These are phyloP conservation scores for Colletotrichum theobromicola DNA, from an alignment of 2,329 filamentous ascomycete species.

Conservation along the genomic window DNA sequence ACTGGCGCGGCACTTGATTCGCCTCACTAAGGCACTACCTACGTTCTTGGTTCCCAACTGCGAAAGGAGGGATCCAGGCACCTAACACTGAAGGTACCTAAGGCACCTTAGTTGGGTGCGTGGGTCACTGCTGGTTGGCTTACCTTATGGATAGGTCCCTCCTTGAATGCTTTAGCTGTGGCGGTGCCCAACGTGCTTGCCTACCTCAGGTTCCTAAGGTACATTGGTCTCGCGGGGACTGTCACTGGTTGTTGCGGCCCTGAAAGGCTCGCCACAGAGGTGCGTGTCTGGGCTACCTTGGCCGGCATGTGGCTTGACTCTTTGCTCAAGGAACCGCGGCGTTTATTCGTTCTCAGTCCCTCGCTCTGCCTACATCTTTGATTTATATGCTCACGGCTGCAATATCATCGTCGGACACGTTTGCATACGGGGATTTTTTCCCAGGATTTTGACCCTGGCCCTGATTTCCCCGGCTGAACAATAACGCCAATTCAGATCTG, in stretches of 20 bases:
- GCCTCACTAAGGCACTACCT: too few species aligned
- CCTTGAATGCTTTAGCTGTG: not conserved
- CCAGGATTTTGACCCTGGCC: not conserved
- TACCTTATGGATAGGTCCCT: too few species aligned
- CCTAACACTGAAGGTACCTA: too few species aligned
- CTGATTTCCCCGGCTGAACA: not conserved
- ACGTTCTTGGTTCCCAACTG: too few species aligned
- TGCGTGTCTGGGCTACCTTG: not conserved
- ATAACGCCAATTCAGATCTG: not conserved
- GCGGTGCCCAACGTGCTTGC: not conserved
- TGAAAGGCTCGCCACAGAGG: not conserved
- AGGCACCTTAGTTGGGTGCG: too few species aligned
- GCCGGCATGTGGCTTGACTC: not conserved
- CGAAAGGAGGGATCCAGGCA: too few species aligned
- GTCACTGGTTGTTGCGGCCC: not conserved
- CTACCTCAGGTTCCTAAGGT: not conserved
- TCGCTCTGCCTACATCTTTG: conserved; percentile 5
- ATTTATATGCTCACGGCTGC: not conserved
- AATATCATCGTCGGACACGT: not conserved
- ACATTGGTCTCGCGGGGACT: not conserved
- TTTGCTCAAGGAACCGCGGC: not conserved
- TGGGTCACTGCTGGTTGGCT: too few species aligned
- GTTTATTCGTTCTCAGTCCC: not conserved
- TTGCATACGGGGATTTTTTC: not conserved
- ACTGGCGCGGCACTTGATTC: not conserved